These are phyloP conservation scores for Dothiorella sarmentorum DNA, from an alignment of 2,329 filamentous ascomycete genomes.

Conservation along the genomic window DNA sequence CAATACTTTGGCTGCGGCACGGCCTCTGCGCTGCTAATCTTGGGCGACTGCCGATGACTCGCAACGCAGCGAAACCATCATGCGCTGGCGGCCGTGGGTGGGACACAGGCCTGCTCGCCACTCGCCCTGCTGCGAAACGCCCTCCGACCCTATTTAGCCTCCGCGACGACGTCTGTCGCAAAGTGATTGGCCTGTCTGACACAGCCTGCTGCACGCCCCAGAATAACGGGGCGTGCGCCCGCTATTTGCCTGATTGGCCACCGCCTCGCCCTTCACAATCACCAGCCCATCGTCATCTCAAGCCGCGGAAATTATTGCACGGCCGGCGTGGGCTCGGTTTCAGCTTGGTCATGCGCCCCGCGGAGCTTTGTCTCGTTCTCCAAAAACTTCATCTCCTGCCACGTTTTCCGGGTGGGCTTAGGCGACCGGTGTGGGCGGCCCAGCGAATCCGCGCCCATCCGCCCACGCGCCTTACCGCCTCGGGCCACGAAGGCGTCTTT, in stretches of 20 bases:
- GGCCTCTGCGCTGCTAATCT: slow-evolving; percentile 4
- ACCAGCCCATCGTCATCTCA: neutral
- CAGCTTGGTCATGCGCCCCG: neutral
- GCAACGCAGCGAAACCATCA: slow-evolving; percentile 1
- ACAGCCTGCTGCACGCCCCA: neutral
- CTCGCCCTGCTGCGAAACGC: slow-evolving; percentile 2
- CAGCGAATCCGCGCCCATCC: too few species aligned
- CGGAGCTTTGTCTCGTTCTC: neutral
- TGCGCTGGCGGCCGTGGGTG: slow-evolving; percentile 1
- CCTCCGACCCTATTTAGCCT: slow-evolving; percentile 6
- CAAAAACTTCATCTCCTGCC: too few species aligned
- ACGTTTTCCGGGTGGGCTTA: too few species aligned
- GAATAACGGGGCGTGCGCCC: neutral
- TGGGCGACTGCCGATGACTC: slow-evolving; percentile 8
- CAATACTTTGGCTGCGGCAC: slow-evolving; percentile 8
- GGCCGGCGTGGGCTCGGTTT: too few species aligned
- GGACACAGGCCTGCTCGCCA: neutral
- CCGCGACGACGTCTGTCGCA: neutral
- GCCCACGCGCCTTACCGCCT: too few species aligned
- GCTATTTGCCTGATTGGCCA: neutral
- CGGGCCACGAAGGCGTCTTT: too few species aligned
- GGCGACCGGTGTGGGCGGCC: too few species aligned
- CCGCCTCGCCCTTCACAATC: neutral
- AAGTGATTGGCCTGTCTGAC: slow-evolving; percentile 1
- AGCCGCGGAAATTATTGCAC: neutral